Percentiles rank a stretch among this genome's conserved stretches.
phyloP scores from a whole-genome alignment of 352 stramenopile genomes.

The Globisporangium paddicum region DNA sequence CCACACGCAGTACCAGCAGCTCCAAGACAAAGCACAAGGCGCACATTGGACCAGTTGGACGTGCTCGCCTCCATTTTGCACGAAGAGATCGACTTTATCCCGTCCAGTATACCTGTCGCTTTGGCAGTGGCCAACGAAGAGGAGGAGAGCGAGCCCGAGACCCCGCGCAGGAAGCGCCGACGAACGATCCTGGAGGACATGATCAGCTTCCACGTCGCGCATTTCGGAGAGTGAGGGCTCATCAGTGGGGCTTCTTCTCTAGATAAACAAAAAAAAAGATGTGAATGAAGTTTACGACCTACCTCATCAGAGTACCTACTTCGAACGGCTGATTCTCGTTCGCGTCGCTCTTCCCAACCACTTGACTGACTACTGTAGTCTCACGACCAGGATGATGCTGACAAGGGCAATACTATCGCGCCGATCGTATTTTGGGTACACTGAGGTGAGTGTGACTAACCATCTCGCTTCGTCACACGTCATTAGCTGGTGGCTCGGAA shows the following conservation, averaged over 20 bases:
- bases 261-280: too few relatives aligned
- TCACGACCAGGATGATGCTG: too few relatives aligned
- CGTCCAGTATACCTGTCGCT: too few relatives aligned
- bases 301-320: too few relatives aligned
- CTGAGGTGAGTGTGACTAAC: too few relatives aligned
- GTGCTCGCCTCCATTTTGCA: conserved; percentile 8
- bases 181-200: conserved; percentile 32
- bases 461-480: not conserved
- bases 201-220: conserved; percentile 37
- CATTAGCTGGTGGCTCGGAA: not conserved
- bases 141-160: not conserved
- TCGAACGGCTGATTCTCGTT: too few relatives aligned
- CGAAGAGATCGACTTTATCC: conserved; percentile 12
- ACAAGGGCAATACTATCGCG: too few relatives aligned
- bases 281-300: too few relatives aligned
- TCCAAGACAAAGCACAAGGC: not conserved
- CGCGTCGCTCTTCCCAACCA: not conserved
- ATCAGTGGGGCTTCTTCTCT: too few relatives aligned
- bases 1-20: not conserved
- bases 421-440: not conserved
- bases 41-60: not conserved
- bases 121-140: not conserved
- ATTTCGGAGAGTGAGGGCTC: conserved; percentile 8
- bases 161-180: not conserved
- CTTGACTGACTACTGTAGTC: not conserved